phyloP scores from a whole-genome alignment of 2,329 filamentous ascomycete species.

The Arthroderma uncinatum region DNA sequence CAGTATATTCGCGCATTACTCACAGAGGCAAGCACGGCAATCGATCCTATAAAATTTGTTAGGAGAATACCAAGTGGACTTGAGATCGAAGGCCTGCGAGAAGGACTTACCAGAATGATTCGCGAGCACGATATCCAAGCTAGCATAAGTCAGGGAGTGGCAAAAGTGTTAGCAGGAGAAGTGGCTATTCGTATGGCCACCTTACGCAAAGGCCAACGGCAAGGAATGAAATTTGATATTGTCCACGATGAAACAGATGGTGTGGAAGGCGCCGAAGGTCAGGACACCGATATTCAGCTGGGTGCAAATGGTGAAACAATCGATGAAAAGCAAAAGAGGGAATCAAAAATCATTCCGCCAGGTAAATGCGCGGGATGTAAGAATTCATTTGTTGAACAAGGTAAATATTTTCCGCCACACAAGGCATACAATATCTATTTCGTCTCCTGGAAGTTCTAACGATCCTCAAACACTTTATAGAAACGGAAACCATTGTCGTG shows the following conservation, averaged over 20 bases:
- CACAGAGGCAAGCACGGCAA: slow-evolving; percentile 85
- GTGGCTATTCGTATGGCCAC: slow-evolving; percentile 73
- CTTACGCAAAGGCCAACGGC: slow-evolving; percentile 66
- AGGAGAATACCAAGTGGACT: slow-evolving; percentile 83
- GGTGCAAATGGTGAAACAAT: background rate
- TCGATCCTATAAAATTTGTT: slow-evolving; percentile 84
- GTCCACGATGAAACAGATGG: slow-evolving; percentile 20
- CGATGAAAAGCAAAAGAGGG: background rate
- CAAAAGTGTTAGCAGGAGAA: slow-evolving; percentile 74
- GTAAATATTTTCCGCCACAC: slow-evolving; percentile 19
- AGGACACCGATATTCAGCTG: background rate
- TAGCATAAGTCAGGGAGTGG: slow-evolving; percentile 82
- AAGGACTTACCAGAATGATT: slow-evolving; percentile 81
- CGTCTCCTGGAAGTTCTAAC: background rate
- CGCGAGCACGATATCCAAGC: slow-evolving; percentile 93
- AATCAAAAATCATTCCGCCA: background rate
- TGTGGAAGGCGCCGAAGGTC: background rate
- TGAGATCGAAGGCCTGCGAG: slow-evolving; percentile 79
- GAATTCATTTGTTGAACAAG: slow-evolving; percentile 28
- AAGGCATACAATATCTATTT: too few species aligned
- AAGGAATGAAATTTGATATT: slow-evolving; percentile 82
- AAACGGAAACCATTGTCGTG: slow-evolving; percentile 48
- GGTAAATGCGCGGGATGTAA: slow-evolving; percentile 32
- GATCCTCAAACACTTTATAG: slow-evolving; percentile 20
- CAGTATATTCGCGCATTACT: slow-evolving; percentile 84